Evolutionary conservation across 306 rosid genomes (phyloP), one percentile per base, ranked within the genome.

Genomic region (Cicer judaicum): DNA sequence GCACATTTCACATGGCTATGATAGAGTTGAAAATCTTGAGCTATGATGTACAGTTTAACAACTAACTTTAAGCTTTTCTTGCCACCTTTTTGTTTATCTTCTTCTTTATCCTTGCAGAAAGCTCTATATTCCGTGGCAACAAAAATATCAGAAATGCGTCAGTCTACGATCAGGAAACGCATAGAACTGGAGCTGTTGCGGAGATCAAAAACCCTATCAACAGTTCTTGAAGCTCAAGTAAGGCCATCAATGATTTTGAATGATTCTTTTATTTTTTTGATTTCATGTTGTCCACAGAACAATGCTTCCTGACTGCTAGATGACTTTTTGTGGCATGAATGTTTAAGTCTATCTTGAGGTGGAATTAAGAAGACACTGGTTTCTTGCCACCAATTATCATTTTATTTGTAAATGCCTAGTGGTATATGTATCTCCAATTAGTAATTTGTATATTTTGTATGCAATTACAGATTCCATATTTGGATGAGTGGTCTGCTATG

Each of bases 211-310:
- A 76, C 85, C 64, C 75, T 90, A 46, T 84, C 86, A 21, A 64
- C 85, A 64, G 85, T 90, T 82, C 91, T 92, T 72, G 93, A 90
- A 38, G 81, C 88, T 75, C 98, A 92, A 77, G 98, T 88, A 88
- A 79, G 89, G 73, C 83, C 55, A 14, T 70, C 41, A 12, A 49
- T 38, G 36, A 34, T 36, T 19, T 49, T 67, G 60, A 61, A 62
- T 65, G 42, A 14, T 78, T 41, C 18, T 46, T 78, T 57, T 41
- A 55, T 29, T 38, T 16, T 76, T 65, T 71, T 65, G 69, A 13
- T 36, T 56, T 77, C 74, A 77, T 41, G 56, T 70, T 77, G 60
- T 12, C 67, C 71, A 10, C 16, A 38, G 18, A 54, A 7, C 62
- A 71, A 62, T 50, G 11, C 8, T 54, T 70, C 57, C 53, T 48